These are phyloP conservation scores for Wickerhamiella australiensis DNA, from an alignment of 805 yeast species.

Conservation along the genomic window DNA sequence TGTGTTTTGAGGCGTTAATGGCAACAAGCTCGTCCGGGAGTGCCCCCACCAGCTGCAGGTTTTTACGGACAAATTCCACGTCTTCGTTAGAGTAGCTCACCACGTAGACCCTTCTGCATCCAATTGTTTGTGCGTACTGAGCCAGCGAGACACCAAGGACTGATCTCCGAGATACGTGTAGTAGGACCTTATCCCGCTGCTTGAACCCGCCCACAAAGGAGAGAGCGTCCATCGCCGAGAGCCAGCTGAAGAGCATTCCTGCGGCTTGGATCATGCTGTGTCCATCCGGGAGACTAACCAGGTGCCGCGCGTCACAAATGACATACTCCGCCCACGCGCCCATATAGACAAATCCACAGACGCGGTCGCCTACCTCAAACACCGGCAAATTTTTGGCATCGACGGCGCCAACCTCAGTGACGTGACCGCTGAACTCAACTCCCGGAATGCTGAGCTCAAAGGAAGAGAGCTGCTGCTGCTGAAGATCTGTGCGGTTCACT, in stretches of 20 bases:
- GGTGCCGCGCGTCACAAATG: conserved; percentile 22
- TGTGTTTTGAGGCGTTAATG: conserved; percentile 21
- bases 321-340: conserved; percentile 32
- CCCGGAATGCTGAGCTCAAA: conserved; percentile 19
- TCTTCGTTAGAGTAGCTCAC: conserved; percentile 27
- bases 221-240: conserved; percentile 29
- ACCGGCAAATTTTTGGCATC: conserved; percentile 5
- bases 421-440: conserved; percentile 30
- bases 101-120: conserved; percentile 29
- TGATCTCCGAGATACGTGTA: conserved; percentile 29
- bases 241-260: conserved; percentile 30
- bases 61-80: conserved; percentile 17
- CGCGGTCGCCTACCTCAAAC: conserved; percentile 28
- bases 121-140: conserved; percentile 30
- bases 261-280: conserved; percentile 25
- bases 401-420: conserved; percentile 17
- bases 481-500: conserved; percentile 28
- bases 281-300: conserved; percentile 22
- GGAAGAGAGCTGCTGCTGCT: conserved; percentile 22
- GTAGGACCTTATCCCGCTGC: conserved; percentile 25
- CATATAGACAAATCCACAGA: conserved; percentile 29
- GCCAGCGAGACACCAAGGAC: conserved; percentile 29
- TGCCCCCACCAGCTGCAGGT: conserved; percentile 18
- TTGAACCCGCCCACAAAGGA: conserved; percentile 24
- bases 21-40: conserved; percentile 23